Base-by-base conservation (phyloP, 495 filamentous ascomycete species). In the Penicillium arizonense region DNA sequence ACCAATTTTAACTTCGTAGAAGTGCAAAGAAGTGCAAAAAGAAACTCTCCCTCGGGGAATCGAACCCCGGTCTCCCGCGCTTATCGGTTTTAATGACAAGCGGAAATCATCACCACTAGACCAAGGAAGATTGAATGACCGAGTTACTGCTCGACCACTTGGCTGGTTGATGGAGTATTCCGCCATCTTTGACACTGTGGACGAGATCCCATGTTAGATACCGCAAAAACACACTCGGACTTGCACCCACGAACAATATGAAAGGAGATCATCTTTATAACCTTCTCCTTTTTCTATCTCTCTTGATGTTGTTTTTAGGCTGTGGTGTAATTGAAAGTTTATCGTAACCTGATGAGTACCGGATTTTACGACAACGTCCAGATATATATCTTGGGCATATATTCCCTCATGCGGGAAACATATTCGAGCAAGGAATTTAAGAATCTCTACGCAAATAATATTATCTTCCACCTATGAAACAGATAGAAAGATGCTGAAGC, bases 61-160 rank as follows among this genome's bases (percentile, higher is more conserved):
- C 75, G 75, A 77, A 78, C 74, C 72, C 72, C 69, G 75, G 74
- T 77, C 74, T 77, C 73, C 52, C 62, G 59, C 58, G 59, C 63
- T 63, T 63, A 61, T 57, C 61, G 46, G 55, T 59, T 7, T 56
- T 57, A 56, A 62, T 73, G 74, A 77, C 73, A 78, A 76, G 73
- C 72, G 74, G 73, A 78, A 78, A 75, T 75, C 74, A 77, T 77
- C 60, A 75, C 74, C 74, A 74, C 72, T 77, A 73, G 71, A 71
- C 68, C 68, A 70, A 64, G 61, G 61, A 64, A 67, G 58, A 62
- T 56, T 30, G 11, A 36, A 37, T 56, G 44, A 44, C 18, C 44
- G 56, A 58, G 56, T 65, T 65, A 57, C 59, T 47, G 49, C 62
- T 65, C 56, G 59, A 34, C 59, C 62, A 62, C 59, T 65, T 59